Conservation (phyloP, 345 rosid genomes). For the Linum lewisii region DNA sequence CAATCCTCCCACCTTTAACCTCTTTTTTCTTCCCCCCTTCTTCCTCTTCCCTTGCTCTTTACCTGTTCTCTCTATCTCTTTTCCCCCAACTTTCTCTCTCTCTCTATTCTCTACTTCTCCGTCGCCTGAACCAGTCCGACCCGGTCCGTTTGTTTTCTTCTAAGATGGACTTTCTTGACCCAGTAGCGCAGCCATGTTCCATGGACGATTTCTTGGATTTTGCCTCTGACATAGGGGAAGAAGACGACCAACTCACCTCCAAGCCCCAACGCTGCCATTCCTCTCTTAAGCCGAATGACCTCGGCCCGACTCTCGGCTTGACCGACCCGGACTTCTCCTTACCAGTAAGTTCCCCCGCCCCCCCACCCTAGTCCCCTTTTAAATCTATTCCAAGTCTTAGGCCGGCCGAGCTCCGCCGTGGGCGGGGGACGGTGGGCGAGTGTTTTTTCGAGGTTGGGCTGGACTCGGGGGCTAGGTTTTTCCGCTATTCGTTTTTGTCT, state of each 20-base stretch:
- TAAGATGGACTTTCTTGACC: background rate
- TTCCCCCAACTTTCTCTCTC: background rate
- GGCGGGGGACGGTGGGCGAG: background rate
- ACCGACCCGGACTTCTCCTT: constrained; percentile 10
- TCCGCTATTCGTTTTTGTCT: too few relatives aligned
- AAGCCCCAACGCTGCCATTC: constrained; percentile 14
- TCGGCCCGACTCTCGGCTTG: constrained; percentile 10
- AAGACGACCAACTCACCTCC: constrained; percentile 22
- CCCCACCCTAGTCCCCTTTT: background rate
- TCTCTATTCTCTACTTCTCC: background rate
- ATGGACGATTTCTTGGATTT: constrained; percentile 41
- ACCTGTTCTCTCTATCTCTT: background rate
- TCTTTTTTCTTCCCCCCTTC: background rate
- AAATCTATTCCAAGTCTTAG: background rate
- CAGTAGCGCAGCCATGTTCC: constrained; percentile 10
- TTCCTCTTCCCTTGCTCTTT: background rate
- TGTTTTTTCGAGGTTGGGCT: background rate
- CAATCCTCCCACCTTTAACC: constrained; percentile 23
- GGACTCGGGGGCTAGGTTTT: constrained; percentile 9
- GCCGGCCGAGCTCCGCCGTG: background rate
- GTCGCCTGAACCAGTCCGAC: background rate
- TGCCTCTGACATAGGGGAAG: constrained; percentile 31
- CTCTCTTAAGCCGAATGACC: constrained; percentile 14
- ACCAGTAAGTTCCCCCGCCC: constrained; percentile 29
- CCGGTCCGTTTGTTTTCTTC: background rate